Base-by-base conservation (phyloP, 106 monocot species). In the Dendrobium officinale region DNA sequence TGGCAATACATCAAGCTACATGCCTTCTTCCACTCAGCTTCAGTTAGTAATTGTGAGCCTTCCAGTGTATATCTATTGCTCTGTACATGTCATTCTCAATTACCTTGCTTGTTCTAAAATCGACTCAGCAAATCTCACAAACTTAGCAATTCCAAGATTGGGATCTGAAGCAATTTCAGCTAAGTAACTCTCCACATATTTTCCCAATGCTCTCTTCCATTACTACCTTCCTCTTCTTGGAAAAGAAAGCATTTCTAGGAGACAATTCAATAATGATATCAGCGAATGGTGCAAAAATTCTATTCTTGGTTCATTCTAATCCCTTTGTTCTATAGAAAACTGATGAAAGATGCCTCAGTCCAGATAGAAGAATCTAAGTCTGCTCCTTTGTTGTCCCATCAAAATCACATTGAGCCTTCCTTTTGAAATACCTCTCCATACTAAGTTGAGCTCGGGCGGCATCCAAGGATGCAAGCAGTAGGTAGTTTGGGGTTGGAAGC, bases 11-110 rank as follows among this genome's bases (percentile, higher is more conserved):
- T 93, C 80, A 88, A 75, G 55, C 84, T 84, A 81, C 93, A 96
- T 10, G 93, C 51, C 64, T 88, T 88, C 78, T 93, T 96, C 84
- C 93, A 86, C 44, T 96, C 96, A 1, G 67, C 15, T 13, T 93
- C 96, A 48, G 31, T 84, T 67, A 91, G 26, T 33, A 79, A 76
- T 19, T 93, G 91, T 96, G 96, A 13, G 93, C 96, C 95, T 97
- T 97, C 76, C 94, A 82, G 82, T 91, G 94, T 73, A 97, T 97
- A 77, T 97, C 97, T 9, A 97, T 88, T 6, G 94, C 94, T 78
- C 94, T 80, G 83, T 97, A 97, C 87, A 94, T 92, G 56, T 89
- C 94, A 81, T 97, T 94, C 79, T 97, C 97, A 17, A 80, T 89
- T 56, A 83, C 48, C 67, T 90, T 22, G 92, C 83, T 67, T 88